Conservation (phyloP, 1,284 basidiomycete species). For the Naganishia albida region DNA sequence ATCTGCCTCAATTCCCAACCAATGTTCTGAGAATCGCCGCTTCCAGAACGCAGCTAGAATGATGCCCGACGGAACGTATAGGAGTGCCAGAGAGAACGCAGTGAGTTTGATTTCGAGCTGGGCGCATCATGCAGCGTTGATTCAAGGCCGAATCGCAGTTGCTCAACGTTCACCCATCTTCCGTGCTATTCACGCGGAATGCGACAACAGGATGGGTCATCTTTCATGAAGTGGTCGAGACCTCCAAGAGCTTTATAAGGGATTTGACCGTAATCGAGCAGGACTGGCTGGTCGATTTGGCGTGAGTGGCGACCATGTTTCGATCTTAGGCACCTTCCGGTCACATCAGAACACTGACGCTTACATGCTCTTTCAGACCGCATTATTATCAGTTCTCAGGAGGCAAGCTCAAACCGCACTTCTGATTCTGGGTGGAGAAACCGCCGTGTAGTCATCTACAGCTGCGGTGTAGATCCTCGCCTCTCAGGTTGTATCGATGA, state of each 20-base stretch:
- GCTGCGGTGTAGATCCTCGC: too few species aligned
- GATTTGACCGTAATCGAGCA: conserved; percentile 60
- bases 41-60: conserved; percentile 78
- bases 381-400: conserved; percentile 32
- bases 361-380: conserved; percentile 13
- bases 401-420: conserved; percentile 24
- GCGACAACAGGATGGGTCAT: conserved; percentile 89
- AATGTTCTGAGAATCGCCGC: background rate
- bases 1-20: background rate
- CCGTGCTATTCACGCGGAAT: conserved; percentile 89
- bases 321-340: too few species aligned
- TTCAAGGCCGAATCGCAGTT: conserved; percentile 57
- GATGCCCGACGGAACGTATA: conserved; percentile 85
- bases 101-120: conserved; percentile 56
- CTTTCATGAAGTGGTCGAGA: conserved; percentile 94
- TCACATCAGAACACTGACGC: background rate
- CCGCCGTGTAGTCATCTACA: too few species aligned
- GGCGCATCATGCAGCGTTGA: background rate
- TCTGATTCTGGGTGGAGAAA: background rate
- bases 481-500: too few species aligned
- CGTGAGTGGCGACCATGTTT: conserved; percentile 49
- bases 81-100: conserved; percentile 75
- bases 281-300: conserved; percentile 59
- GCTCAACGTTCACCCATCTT: conserved; percentile 87
- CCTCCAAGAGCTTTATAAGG: conserved; percentile 73